These are phyloP conservation scores for Millerozyma acaciae DNA, from an alignment of 805 yeast genomes.

Conservation along the genomic window DNA sequence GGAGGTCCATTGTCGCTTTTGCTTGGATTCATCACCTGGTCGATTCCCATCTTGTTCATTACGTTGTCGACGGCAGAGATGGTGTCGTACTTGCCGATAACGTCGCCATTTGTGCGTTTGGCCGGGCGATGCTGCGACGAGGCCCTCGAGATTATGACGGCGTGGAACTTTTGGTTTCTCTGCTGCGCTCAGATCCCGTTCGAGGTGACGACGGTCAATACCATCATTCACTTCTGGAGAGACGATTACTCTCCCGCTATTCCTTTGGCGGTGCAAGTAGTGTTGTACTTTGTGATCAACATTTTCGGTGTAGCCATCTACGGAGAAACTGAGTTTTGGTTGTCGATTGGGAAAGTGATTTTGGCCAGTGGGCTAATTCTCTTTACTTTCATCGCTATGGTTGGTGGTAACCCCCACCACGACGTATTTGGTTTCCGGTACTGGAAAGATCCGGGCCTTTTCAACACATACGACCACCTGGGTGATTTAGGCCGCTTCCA, in stretches of 20 bases:
- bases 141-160: conserved; percentile 69
- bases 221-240: conserved; percentile 78
- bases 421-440: conserved; percentile 50
- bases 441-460: conserved; percentile 40
- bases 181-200: conserved; percentile 78
- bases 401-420: conserved; percentile 78
- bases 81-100: conserved; percentile 71
- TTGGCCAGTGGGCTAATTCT: conserved; percentile 71
- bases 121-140: conserved; percentile 75
- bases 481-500: conserved; percentile 64
- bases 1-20: conserved; percentile 72
- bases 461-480: conserved; percentile 24
- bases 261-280: conserved; percentile 61
- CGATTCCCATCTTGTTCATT: conserved; percentile 61
- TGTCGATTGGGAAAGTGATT: conserved; percentile 62
- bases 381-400: conserved; percentile 77
- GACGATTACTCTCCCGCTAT: conserved; percentile 71
- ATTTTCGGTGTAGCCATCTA: conserved; percentile 69
- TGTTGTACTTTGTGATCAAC: conserved; percentile 59
- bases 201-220: conserved; percentile 76
- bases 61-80: conserved; percentile 75
- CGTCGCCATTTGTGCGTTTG: conserved; percentile 72
- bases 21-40: conserved; percentile 66
- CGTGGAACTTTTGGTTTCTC: conserved; percentile 77
- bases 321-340: conserved; percentile 82